phyloP scores from a whole-genome alignment of 2,329 filamentous ascomycete species.

The Chalaropsis ovoidea region DNA sequence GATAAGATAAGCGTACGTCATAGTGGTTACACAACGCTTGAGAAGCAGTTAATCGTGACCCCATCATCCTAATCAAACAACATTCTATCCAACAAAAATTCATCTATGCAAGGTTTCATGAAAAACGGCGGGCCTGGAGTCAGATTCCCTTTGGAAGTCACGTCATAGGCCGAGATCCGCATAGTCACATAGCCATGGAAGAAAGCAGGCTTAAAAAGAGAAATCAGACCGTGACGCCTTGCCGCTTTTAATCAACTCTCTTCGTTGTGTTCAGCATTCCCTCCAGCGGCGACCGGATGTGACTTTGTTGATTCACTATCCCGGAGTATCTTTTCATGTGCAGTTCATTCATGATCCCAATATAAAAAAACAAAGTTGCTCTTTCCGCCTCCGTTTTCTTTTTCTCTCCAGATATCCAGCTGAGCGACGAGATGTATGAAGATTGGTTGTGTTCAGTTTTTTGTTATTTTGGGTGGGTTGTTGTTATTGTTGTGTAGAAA shows the following conservation, averaged over 20 bases:
- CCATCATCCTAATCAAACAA: background rate
- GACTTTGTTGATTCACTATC: constrained; percentile 8
- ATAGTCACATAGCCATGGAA: background rate
- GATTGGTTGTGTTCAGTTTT: constrained; percentile 24
- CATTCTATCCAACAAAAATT: too few relatives aligned
- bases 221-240: constrained; percentile 6
- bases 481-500: constrained; percentile 24
- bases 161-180: background rate
- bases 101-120: too few relatives aligned
- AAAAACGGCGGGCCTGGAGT: too few relatives aligned
- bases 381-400: constrained; percentile 9
- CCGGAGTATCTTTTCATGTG: constrained; percentile 18
- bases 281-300: background rate
- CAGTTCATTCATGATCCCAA: constrained; percentile 22
- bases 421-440: background rate
- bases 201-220: constrained; percentile 10
- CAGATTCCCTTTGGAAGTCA: too few relatives aligned
- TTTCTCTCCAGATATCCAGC: background rate
- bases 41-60: background rate
- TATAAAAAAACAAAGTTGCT: constrained; percentile 10
- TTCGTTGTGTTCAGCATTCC: background rate
- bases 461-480: constrained; percentile 26
- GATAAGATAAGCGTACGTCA: background rate
- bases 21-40: background rate
- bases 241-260: background rate